Conservation (phyloP, 2,329 filamentous ascomycete genomes). For the Mycosphaerella arachidis region DNA sequence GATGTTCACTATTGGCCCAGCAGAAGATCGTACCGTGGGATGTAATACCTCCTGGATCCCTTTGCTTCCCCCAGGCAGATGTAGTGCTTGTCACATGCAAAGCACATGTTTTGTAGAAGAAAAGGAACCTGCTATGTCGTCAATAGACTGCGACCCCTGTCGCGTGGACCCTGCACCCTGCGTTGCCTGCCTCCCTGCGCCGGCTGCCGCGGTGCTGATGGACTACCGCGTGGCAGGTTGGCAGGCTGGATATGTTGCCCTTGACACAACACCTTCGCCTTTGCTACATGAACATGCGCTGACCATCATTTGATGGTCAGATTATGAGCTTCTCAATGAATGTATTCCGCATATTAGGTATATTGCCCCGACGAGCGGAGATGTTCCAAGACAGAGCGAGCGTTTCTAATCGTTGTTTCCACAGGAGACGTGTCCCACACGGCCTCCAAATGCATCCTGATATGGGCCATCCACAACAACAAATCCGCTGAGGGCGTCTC, state of each 20-base stretch:
- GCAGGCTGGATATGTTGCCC: no score
- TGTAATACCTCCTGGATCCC: background rate
- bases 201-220: background rate
- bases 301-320: no score
- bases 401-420: no score
- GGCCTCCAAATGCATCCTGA: slow-evolving; percentile 81
- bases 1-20: no score
- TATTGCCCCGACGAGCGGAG: no score
- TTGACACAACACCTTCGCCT: no score
- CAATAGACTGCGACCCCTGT: background rate
- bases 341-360: no score
- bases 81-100: background rate
- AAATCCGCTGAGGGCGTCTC: slow-evolving; percentile 85
- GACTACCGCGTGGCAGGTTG: slow-evolving; percentile 5
- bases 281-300: no score
- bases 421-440: slow-evolving; percentile 76
- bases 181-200: no score
- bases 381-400: no score
- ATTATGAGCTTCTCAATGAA: no score
- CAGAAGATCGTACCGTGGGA: background rate
- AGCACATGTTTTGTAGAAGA: background rate
- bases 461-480: slow-evolving; percentile 85
- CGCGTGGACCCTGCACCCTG: background rate
- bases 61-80: background rate
- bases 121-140: background rate